Base-by-base conservation (phyloP, 768 basidiomycete species). In the Paxillus ammoniavirescens region DNA sequence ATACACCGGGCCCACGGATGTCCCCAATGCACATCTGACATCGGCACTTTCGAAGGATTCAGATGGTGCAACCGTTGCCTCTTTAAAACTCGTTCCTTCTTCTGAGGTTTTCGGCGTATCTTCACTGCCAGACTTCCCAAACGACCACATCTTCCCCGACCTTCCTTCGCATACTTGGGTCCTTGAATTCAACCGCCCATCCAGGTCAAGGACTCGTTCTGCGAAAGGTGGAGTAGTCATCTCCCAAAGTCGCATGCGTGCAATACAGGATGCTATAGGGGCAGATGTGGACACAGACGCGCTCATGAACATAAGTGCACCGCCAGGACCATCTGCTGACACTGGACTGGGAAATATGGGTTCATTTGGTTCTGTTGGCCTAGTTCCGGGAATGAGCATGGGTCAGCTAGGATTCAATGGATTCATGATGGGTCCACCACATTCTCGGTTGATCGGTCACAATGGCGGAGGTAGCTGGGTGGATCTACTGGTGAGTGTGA, bases 221-320 rank as follows among this genome's bases (percentile, higher is more conserved):
- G 71, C 77, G 44, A 62, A 62, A 33, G 65, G 62, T 41, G 89
- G 90, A 18, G 65, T 91, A 42, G 82, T 91, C 13, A 80, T 91
- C 75, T 85, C 82, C 57, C 89, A 91, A 67, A 78, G 79, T 17
- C 78, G 86, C 44, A 82, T 91, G 81, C 78, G 80, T 52, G 87
- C 86, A 40, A 85, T 92, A 49, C 88, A 89, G 59, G 87, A 40
- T 80, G 85, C 63, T 78, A 79, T 37, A 66, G 86, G 56, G 74
- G 26, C 44, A 14, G 56, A 61, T 36, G 49, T 59, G 44, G 60
- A 60, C 10, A 15, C 65, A 37, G 65, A 69, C 12, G 55, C 56
- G 21, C 45, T 69, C 30, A 61, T 65, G 65, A 54, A 55, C 49
- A 65, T 68, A 55, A 47, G 41, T 12, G 57, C 61, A 37, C 48